These are phyloP conservation scores for Rhodofomes roseus DNA, from an alignment of 1,284 basidiomycete genomes.

Conservation along the genomic window DNA sequence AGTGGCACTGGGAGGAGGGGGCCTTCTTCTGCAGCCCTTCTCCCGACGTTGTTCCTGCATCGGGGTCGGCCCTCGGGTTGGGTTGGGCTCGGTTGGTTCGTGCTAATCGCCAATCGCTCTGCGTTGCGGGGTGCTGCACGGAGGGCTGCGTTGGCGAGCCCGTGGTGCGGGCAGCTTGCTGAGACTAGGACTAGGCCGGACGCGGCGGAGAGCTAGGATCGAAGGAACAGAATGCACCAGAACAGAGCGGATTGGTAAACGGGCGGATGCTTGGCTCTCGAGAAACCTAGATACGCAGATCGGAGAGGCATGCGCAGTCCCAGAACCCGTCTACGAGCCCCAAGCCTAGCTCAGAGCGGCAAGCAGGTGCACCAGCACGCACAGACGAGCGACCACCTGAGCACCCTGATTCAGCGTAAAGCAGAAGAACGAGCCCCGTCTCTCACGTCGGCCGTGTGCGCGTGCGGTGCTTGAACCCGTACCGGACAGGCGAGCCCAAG, in stretches of 20 bases:
- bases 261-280: not conserved
- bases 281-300: not conserved
- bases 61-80: not conserved
- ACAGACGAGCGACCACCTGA: not conserved
- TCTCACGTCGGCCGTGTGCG: not conserved
- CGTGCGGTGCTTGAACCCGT: not conserved
- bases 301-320: too few relatives aligned
- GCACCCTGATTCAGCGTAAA: not conserved
- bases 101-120: not conserved
- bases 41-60: constrained; percentile 1
- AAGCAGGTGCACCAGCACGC: not conserved
- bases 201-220: too few relatives aligned
- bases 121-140: too few relatives aligned
- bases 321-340: not conserved
- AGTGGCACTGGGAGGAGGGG: not conserved
- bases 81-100: not conserved
- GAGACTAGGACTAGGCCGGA: too few relatives aligned
- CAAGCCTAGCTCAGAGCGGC: not conserved
- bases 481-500: not conserved
- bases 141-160: too few relatives aligned
- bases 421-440: too few relatives aligned
- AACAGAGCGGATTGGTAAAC: too few relatives aligned
- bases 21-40: not conserved
- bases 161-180: too few relatives aligned
- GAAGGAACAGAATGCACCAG: too few relatives aligned